Evolutionary conservation across 2,329 filamentous ascomycete genomes (phyloP).

Genomic region (Trichoderma afroharzianum): DNA sequence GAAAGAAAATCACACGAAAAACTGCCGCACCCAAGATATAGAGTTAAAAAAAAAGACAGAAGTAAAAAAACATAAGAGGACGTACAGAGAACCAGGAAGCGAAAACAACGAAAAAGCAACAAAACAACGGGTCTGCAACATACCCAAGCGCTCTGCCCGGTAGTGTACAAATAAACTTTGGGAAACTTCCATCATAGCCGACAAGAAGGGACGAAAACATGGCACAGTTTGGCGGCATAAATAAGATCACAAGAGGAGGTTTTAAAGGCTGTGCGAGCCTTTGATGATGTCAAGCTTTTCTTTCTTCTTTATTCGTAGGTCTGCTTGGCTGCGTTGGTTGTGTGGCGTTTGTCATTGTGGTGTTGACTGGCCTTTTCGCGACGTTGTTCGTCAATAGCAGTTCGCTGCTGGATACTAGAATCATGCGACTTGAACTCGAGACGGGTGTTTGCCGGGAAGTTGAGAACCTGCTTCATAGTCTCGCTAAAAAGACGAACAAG

Average conservation of each 20-base stretch:
- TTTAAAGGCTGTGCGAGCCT: background rate
- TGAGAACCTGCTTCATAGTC: slow-evolving; percentile 86
- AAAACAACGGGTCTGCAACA: slow-evolving; percentile 15
- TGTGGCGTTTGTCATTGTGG: slow-evolving; percentile 39
- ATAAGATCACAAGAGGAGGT: background rate
- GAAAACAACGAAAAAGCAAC: background rate
- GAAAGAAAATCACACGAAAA: background rate
- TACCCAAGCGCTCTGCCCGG: slow-evolving; percentile 19
- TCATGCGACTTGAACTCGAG: slow-evolving; percentile 96
- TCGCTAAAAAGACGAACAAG: slow-evolving; percentile 55
- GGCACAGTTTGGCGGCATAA: background rate
- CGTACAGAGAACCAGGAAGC: background rate
- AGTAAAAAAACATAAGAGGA: slow-evolving; percentile 1
- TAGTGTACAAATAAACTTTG: slow-evolving; percentile 15
- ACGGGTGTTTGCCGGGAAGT: slow-evolving; percentile 82
- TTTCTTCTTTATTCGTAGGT: slow-evolving; percentile 28
- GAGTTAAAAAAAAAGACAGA: background rate
- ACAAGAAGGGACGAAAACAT: slow-evolving; percentile 10
- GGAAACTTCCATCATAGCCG: slow-evolving; percentile 4
- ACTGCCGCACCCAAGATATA: slow-evolving; percentile 4
- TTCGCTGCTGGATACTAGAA: slow-evolving; percentile 88
- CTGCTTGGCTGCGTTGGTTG: slow-evolving; percentile 31
- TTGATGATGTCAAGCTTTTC: background rate
- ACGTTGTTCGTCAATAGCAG: slow-evolving; percentile 84
- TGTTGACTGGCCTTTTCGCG: slow-evolving; percentile 70